Evolutionary conservation across 116 monocot genomes (phyloP).

Genomic region (Papilionanthe hybrid): DNA sequence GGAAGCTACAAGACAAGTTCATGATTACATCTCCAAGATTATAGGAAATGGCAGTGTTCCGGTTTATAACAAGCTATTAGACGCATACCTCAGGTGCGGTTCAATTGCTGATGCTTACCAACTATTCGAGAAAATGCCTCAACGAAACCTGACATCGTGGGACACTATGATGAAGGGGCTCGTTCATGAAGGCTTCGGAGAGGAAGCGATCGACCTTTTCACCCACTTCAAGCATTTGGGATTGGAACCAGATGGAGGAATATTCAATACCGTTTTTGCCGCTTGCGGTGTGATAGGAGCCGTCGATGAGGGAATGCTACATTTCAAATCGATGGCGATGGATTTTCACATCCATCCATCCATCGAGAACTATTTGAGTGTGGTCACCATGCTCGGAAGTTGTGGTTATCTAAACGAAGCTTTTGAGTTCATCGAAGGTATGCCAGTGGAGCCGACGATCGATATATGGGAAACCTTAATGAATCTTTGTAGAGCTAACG

Average conservation of each 20-base stretch:
- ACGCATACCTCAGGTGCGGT: slow-evolving; percentile 76
- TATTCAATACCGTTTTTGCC: slow-evolving; percentile 51
- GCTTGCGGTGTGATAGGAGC: slow-evolving; percentile 68
- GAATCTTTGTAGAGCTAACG: slow-evolving; percentile 68
- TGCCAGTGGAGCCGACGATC: slow-evolving; percentile 63
- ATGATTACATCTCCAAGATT: slow-evolving; percentile 30
- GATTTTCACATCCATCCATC: slow-evolving; percentile 53
- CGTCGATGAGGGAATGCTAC: slow-evolving; percentile 80
- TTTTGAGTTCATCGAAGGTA: slow-evolving; percentile 64
- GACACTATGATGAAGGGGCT: slow-evolving; percentile 78
- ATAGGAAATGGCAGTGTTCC: slow-evolving; percentile 29
- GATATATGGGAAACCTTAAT: slow-evolving; percentile 84
- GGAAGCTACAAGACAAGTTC: slow-evolving; percentile 51
- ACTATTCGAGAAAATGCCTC: slow-evolving; percentile 63
- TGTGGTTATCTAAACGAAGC: slow-evolving; percentile 78
- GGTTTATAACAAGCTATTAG: slow-evolving; percentile 70
- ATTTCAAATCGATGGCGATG: slow-evolving; percentile 77
- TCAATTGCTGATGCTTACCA: slow-evolving; percentile 62
- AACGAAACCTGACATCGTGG: slow-evolving; percentile 73
- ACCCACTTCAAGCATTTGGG: slow-evolving; percentile 47
- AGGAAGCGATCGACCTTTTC: slow-evolving; percentile 81
- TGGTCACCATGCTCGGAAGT: slow-evolving; percentile 81
- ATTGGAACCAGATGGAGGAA: slow-evolving; percentile 49
- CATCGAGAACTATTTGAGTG: slow-evolving; percentile 59
- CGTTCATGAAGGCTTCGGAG: slow-evolving; percentile 58